Percentiles rank a stretch among this genome's conserved stretches.
phyloP scores from a whole-genome alignment of 2,329 filamentous ascomycete species.

The Fonsecaea nubica region DNA sequence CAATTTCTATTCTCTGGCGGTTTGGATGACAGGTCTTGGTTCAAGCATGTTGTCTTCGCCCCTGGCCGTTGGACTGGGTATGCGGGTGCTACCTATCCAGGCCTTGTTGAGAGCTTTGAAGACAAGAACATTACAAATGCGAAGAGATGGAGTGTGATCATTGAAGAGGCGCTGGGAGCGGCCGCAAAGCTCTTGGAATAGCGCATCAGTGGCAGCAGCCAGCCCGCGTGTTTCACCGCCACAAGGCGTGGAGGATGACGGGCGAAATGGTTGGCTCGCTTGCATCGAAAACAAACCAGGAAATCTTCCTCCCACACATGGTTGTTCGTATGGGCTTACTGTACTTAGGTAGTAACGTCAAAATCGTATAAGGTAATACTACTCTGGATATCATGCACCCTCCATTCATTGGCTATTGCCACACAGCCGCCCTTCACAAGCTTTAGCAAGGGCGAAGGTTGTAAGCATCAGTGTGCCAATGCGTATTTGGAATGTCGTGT shows the following conservation, averaged over 20 bases:
- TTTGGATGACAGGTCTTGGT: slow-evolving; percentile 80
- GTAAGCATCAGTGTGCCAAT: background rate
- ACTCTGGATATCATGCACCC: background rate
- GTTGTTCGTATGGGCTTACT: background rate
- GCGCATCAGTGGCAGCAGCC: background rate
- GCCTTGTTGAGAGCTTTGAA: slow-evolving; percentile 68
- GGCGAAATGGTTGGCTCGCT: background rate
- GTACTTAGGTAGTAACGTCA: background rate
- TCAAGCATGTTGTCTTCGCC: slow-evolving; percentile 94
- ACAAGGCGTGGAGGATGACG: background rate
- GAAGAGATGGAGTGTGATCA: slow-evolving; percentile 43
- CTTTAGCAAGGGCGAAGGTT: background rate
- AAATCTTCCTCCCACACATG: background rate
- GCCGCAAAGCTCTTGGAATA: slow-evolving; percentile 39
- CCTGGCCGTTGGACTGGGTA: slow-evolving; percentile 93
- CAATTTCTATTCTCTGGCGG: slow-evolving; percentile 78
- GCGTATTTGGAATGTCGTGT: background rate
- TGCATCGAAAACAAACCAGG: background rate
- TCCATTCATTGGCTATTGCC: background rate
- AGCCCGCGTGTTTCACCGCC: background rate
- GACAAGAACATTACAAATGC: slow-evolving; percentile 55
- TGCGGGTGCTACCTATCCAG: slow-evolving; percentile 72
- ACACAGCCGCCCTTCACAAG: background rate
- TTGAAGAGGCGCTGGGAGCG: slow-evolving; percentile 39
- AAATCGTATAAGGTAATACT: background rate